Evolutionary conservation across 495 filamentous ascomycete species (phyloP).

Genomic region (Neurospora intermedia): DNA sequence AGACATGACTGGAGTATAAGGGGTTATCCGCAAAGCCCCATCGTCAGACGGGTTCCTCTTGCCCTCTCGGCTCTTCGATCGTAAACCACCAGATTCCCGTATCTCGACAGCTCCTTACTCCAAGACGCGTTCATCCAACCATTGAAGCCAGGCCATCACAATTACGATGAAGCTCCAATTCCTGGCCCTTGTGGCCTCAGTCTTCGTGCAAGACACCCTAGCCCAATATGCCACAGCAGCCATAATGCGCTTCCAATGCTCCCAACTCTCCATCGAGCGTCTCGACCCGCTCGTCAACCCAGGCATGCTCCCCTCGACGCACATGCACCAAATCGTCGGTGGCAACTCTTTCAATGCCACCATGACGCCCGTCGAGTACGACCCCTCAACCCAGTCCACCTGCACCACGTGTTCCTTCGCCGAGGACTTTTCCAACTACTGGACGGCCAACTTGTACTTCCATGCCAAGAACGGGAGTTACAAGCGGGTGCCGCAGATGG

Average conservation of each 20-base stretch:
- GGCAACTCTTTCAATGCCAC: conserved; percentile 33
- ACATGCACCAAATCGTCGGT: conserved; percentile 34
- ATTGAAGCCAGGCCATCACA: no score
- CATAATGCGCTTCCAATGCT: conserved; percentile 39
- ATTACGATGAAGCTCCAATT: conserved; percentile 13
- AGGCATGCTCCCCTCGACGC: conserved; percentile 24
- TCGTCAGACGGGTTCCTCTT: neutral
- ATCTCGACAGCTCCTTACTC: neutral
- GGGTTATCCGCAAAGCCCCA: no score
- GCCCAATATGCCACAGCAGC: conserved; percentile 25
- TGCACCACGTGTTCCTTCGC: conserved; percentile 31
- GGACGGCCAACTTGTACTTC: conserved; percentile 37
- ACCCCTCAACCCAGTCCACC: conserved; percentile 24
- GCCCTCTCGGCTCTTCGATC: neutral
- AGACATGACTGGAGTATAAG: neutral
- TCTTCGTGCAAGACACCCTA: conserved; percentile 5
- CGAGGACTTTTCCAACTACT: conserved; percentile 37
- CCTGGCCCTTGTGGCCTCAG: conserved; percentile 18
- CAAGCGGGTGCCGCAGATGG: conserved; percentile 37
- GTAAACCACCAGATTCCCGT: neutral
- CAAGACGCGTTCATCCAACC: conserved; percentile 13
- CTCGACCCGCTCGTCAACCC: conserved; percentile 35
- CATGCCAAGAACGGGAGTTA: conserved; percentile 34
- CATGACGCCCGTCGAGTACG: conserved; percentile 26
- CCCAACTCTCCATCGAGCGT: conserved; percentile 32